phyloP scores from a whole-genome alignment of 345 rosid species.

The Eucalyptus curtisii region DNA sequence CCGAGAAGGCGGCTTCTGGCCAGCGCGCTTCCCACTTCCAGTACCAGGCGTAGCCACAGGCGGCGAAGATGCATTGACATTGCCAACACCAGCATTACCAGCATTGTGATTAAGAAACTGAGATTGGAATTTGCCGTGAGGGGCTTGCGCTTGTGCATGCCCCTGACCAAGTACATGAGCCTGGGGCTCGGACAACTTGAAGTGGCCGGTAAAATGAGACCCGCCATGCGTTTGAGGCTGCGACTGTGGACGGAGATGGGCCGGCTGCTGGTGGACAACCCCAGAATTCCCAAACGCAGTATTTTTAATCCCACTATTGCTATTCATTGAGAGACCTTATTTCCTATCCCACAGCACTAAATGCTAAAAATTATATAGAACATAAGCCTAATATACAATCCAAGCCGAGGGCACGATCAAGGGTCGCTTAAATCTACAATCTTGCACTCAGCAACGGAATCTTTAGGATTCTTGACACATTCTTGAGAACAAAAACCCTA shows the following conservation, averaged over 20 bases:
- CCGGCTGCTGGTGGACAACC: neutral
- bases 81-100: neutral
- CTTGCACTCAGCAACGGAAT: neutral
- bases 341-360: neutral
- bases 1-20: constrained; percentile 3
- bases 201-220: constrained; percentile 5
- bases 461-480: neutral
- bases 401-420: neutral
- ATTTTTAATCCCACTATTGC: neutral
- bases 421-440: neutral
- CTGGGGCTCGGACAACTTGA: constrained; percentile 4
- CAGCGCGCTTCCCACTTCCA: constrained; percentile 1
- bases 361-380: neutral
- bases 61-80: neutral
- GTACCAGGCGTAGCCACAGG: neutral
- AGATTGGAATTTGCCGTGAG: constrained; percentile 1
- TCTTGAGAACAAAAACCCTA: neutral
- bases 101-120: constrained; percentile 1
- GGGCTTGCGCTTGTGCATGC: neutral
- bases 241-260: constrained; percentile 1
- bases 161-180: constrained; percentile 2
- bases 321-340: neutral
- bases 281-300: neutral
- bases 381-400: neutral
- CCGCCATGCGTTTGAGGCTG: neutral